These are phyloP conservation scores for Trichoderma koningii DNA, from an alignment of 2,329 filamentous ascomycete species.

Conservation along the genomic window DNA sequence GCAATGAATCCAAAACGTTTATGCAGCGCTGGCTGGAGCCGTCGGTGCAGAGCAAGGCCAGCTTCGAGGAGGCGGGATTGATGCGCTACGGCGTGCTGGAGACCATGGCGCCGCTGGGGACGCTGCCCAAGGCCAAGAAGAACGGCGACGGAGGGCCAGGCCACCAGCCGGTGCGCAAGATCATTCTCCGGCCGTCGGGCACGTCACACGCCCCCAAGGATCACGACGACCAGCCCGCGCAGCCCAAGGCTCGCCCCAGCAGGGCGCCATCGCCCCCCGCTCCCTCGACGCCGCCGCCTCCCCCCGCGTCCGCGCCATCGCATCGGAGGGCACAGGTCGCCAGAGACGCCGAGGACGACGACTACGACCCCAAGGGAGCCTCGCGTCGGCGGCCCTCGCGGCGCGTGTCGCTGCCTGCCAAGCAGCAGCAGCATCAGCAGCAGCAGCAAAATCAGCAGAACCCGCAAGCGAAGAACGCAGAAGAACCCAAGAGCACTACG, in stretches of 20 bases:
- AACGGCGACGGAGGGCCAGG: slow-evolving; percentile 35
- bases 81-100: slow-evolving; percentile 74
- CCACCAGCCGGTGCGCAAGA: slow-evolving; percentile 43
- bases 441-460: neutral
- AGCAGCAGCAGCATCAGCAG: slow-evolving; percentile 29
- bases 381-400: slow-evolving; percentile 40
- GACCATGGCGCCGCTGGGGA: slow-evolving; percentile 80
- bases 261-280: slow-evolving; percentile 24
- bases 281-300: slow-evolving; percentile 30
- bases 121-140: slow-evolving; percentile 62
- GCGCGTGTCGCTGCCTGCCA: slow-evolving; percentile 39
- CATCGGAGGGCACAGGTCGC: slow-evolving; percentile 31
- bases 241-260: slow-evolving; percentile 10
- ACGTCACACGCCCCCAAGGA: slow-evolving; percentile 34
- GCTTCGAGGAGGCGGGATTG: slow-evolving; percentile 77
- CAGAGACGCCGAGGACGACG: slow-evolving; percentile 45
- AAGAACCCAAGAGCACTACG: slow-evolving; percentile 20
- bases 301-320: slow-evolving; percentile 29
- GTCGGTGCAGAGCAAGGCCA: slow-evolving; percentile 62
- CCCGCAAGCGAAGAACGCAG: slow-evolving; percentile 29
- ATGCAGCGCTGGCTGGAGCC: slow-evolving; percentile 63
- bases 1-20: slow-evolving; percentile 48
- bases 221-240: slow-evolving; percentile 25
- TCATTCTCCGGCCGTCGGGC: slow-evolving; percentile 49
- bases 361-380: slow-evolving; percentile 47